Evolutionary conservation across 352 stramenopile genomes (phyloP).

Genomic region (Phytophthora vignae): DNA sequence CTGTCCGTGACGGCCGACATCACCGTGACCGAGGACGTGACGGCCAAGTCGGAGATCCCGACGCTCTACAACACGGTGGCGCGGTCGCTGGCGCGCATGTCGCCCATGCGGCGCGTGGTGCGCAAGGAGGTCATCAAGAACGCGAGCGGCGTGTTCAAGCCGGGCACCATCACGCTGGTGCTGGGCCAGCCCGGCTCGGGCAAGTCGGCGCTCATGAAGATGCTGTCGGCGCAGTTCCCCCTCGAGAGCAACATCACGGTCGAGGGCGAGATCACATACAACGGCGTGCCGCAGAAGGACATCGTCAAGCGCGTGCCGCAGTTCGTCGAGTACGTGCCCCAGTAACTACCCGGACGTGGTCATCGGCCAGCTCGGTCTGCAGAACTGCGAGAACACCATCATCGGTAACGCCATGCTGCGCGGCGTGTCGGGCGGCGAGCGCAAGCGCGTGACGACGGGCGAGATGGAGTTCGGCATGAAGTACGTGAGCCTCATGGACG

Average conservation of each 20-base stretch:
- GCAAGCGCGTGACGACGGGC: conserved; percentile 68
- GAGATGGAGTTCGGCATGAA: conserved; percentile 89
- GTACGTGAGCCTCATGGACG: conserved; percentile 37
- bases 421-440: conserved; percentile 73
- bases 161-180: conserved; percentile 20
- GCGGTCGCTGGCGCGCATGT: conserved; percentile 15
- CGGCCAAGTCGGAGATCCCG: conserved; percentile 30
- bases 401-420: conserved; percentile 62
- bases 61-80: conserved; percentile 49
- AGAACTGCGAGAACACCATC: conserved; percentile 64
- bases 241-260: conserved; percentile 30
- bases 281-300: conserved; percentile 20
- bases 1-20: conserved; percentile 49
- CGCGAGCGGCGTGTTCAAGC: conserved; percentile 30
- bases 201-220: conserved; percentile 36
- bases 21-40: conserved; percentile 29
- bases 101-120: conserved; percentile 28
- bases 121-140: conserved; percentile 41
- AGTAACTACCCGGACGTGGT: conserved; percentile 37
- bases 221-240: conserved; percentile 31
- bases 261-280: conserved; percentile 28
- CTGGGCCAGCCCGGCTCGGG: conserved; percentile 11
- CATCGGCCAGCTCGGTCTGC: conserved; percentile 44
- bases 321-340: conserved; percentile 35
- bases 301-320: conserved; percentile 30